phyloP scores from a whole-genome alignment of 306 rosid genomes.

The Myrica gale region DNA sequence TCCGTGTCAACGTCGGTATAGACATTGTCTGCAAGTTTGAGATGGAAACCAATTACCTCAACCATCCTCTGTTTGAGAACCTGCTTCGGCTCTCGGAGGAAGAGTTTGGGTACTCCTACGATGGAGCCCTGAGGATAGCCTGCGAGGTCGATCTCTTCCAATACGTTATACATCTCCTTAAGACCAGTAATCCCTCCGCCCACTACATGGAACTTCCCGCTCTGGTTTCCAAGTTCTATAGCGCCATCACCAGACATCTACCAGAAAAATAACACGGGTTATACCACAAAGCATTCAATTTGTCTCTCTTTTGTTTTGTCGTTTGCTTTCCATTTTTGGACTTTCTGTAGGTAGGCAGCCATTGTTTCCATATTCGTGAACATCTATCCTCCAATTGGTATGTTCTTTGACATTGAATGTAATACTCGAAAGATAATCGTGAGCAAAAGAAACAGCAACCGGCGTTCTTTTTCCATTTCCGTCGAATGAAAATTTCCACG shows the following conservation, averaged over 20 bases:
- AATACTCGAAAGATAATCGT: neutral
- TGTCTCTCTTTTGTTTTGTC: neutral
- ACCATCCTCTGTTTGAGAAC: constrained; percentile 6
- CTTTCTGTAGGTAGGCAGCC: neutral
- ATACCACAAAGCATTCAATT: neutral
- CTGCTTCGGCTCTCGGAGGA: constrained; percentile 12
- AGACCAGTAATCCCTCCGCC: constrained; percentile 10
- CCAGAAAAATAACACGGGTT: neutral
- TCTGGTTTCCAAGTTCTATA: constrained; percentile 10
- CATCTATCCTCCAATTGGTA: neutral
- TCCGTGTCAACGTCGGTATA: constrained; percentile 2
- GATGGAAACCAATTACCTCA: constrained; percentile 9
- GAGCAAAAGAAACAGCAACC: neutral
- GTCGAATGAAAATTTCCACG: neutral
- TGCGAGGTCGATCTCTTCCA: constrained; percentile 11
- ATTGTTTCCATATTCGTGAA: neutral
- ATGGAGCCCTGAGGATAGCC: constrained; percentile 8
- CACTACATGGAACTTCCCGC: constrained; percentile 12
- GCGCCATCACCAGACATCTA: constrained; percentile 1
- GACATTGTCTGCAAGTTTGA: constrained; percentile 9
- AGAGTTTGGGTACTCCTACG: constrained; percentile 15
- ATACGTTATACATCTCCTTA: constrained; percentile 7
- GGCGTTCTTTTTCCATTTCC: neutral
- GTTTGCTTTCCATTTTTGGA: neutral
- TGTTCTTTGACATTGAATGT: neutral